Conservation (phyloP, 352 stramenopile genomes). For the Pythium plurisporium region DNA sequence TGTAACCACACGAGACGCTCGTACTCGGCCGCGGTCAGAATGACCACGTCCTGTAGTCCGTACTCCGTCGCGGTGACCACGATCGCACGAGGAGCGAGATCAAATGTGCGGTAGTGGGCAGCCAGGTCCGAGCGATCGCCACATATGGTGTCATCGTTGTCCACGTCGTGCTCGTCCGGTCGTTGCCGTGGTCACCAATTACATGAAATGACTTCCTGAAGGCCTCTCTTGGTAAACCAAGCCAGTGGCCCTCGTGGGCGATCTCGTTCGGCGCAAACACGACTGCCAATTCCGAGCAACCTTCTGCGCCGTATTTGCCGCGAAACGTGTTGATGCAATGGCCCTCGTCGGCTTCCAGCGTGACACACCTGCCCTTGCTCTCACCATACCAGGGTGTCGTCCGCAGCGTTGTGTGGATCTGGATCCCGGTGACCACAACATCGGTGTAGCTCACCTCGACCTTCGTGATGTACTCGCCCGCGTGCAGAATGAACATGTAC, state of each 20-base stretch:
- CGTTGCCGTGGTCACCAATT: too few relatives aligned
- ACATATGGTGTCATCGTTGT: not conserved
- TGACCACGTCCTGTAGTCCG: not conserved
- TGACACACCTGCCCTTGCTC: too few relatives aligned
- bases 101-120: not conserved
- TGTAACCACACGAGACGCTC: not conserved
- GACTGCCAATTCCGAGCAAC: not conserved
- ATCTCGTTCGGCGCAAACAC: slow-evolving; percentile 2
- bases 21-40: not conserved
- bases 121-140: too few relatives aligned
- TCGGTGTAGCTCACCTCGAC: not conserved
- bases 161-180: not conserved
- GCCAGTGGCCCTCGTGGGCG: not conserved
- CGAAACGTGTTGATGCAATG: slow-evolving; percentile 2
- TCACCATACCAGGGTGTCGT: not conserved
- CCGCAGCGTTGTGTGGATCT: slow-evolving; percentile 6
- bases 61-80: not conserved
- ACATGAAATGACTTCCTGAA: too few relatives aligned
- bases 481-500: not conserved
- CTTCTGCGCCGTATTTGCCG: not conserved
- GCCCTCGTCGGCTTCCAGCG: not conserved
- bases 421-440: not conserved
- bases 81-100: not conserved
- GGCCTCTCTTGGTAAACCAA: too few relatives aligned
- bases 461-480: slow-evolving; percentile 1